phyloP scores from a whole-genome alignment of 1,139 yeast species.

The Debaryomycetaceae sp. region DNA sequence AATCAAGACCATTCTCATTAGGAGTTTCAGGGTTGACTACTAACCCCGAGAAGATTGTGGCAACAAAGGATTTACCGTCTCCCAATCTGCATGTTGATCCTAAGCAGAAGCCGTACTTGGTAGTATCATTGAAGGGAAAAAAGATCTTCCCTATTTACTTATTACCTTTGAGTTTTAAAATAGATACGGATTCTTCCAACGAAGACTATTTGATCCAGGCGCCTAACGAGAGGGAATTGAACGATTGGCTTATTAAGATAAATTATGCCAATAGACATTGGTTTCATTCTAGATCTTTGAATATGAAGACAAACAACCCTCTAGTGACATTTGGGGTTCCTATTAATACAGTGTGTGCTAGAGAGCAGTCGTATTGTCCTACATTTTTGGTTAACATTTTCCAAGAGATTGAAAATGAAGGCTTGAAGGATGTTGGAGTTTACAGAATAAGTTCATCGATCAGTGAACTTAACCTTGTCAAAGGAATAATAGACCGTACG shows the following conservation, averaged over 20 bases:
- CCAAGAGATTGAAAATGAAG: conserved; percentile 74
- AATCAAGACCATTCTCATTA: conserved; percentile 35
- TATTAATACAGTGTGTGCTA: conserved; percentile 63
- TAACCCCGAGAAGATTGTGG: conserved; percentile 49
- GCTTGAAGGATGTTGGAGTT: conserved; percentile 86
- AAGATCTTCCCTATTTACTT: conserved; percentile 55
- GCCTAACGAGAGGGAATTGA: conserved; percentile 56
- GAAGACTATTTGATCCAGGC: conserved; percentile 73
- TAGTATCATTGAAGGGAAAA: conserved; percentile 52
- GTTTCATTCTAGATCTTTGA: conserved; percentile 47
- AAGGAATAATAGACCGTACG: conserved; percentile 68
- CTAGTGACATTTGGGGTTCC: conserved; percentile 86
- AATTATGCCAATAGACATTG: conserved; percentile 53
- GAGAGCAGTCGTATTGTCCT: conserved; percentile 67
- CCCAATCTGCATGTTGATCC: conserved; percentile 38
- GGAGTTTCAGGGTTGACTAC: conserved; percentile 11
- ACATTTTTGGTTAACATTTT: conserved; percentile 61
- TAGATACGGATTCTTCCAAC: conserved; percentile 49
- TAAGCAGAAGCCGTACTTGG: conserved; percentile 54
- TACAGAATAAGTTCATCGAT: conserved; percentile 91
- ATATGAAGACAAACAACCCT: conserved; percentile 23
- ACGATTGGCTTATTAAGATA: conserved; percentile 67
- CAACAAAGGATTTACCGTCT: conserved; percentile 59
- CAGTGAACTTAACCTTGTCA: conserved; percentile 69
- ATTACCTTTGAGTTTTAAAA: conserved; percentile 56